These are phyloP conservation scores for Hyaloscypha bicolor DNA, from an alignment of 495 filamentous ascomycete species.

Conservation along the genomic window DNA sequence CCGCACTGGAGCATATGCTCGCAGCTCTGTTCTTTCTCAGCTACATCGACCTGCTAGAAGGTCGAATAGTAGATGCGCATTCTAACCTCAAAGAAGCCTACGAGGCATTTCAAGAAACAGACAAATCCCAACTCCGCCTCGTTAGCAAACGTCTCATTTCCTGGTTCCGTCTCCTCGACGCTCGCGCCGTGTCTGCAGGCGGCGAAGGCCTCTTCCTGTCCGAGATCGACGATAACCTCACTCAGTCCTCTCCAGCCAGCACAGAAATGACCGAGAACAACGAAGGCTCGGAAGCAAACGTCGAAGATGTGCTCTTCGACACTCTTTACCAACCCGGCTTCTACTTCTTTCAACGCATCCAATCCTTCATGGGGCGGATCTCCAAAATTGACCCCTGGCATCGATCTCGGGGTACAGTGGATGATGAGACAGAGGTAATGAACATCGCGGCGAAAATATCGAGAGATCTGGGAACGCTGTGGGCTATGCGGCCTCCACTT, in stretches of 20 bases:
- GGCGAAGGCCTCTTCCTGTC: slow-evolving; percentile 42
- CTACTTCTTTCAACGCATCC: slow-evolving; percentile 42
- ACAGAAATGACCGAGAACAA: slow-evolving; percentile 17
- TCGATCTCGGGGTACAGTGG: slow-evolving; percentile 39
- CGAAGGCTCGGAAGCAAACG: slow-evolving; percentile 28
- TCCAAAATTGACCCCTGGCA: slow-evolving; percentile 41
- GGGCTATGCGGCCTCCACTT: slow-evolving; percentile 40
- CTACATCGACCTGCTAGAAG: slow-evolving; percentile 35
- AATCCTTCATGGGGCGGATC: slow-evolving; percentile 40
- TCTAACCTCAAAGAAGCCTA: slow-evolving; percentile 33
- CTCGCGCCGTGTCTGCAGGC: slow-evolving; percentile 41
- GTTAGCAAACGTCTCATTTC: slow-evolving; percentile 35
- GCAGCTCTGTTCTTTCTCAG: slow-evolving; percentile 40
- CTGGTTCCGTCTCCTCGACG: slow-evolving; percentile 43
- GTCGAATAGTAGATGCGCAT: slow-evolving; percentile 30
- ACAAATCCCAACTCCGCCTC: slow-evolving; percentile 26
- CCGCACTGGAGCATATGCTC: slow-evolving; percentile 19
- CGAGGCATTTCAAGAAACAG: slow-evolving; percentile 27
- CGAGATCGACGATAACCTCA: slow-evolving; percentile 34
- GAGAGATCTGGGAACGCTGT: slow-evolving; percentile 41
- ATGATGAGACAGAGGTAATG: slow-evolving; percentile 44
- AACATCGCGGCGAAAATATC: slow-evolving; percentile 39
- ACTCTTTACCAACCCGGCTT: slow-evolving; percentile 38
- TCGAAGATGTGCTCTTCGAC: slow-evolving; percentile 39
- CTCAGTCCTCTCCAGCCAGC: slow-evolving; percentile 27